phyloP scores from a whole-genome alignment of 139 green algal species.

The Haematococcus lacustris region DNA sequence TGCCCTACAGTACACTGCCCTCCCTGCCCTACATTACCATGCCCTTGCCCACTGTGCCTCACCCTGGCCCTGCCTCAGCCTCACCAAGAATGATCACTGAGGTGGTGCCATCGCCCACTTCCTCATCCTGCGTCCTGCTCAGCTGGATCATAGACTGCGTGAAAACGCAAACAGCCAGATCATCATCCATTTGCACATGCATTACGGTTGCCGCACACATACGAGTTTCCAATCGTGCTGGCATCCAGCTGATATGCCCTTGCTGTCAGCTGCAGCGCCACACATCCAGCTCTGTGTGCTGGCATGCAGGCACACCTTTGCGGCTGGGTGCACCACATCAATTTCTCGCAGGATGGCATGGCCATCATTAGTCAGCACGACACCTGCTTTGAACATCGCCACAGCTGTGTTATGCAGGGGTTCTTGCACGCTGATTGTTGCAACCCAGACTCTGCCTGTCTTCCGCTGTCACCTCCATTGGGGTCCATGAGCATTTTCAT shows the following conservation, averaged over 20 bases:
- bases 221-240: too few relatives aligned
- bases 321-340: constrained; percentile 93
- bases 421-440: too few relatives aligned
- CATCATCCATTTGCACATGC: too few relatives aligned
- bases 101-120: constrained; percentile 98
- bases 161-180: too few relatives aligned
- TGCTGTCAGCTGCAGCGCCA: too few relatives aligned
- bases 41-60: neutral
- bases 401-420: too few relatives aligned
- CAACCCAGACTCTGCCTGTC: neutral
- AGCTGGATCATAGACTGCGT: constrained; percentile 95
- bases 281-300: neutral
- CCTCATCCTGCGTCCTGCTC: constrained; percentile 93
- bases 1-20: too few relatives aligned
- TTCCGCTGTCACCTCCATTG: constrained; percentile 58
- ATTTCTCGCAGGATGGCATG: constrained; percentile 98
- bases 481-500: constrained; percentile 99
- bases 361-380: constrained; percentile 98
- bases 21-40: neutral
- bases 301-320: constrained; percentile 66
- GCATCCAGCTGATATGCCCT: too few relatives aligned
- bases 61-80: too few relatives aligned
- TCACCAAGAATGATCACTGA: constrained; percentile 95
- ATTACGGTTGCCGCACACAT: too few relatives aligned
- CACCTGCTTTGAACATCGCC: constrained; percentile 49